Evolutionary conservation across 768 basidiomycete species (phyloP).

Genomic region (Naganishia randhawae): DNA sequence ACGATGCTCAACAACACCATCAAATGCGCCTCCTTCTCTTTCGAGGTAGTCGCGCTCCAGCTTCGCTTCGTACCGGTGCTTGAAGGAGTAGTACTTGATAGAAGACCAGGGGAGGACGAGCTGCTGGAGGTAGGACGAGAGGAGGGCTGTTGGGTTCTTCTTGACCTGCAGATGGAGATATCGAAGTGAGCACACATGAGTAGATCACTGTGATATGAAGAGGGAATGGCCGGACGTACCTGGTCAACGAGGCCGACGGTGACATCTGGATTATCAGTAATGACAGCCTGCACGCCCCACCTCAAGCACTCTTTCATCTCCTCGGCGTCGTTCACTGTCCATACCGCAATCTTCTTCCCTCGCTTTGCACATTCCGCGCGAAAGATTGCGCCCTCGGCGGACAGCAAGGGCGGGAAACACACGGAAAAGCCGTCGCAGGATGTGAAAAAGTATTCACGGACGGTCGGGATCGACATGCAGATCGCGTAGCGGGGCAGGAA

Average conservation of each 20-base stretch:
- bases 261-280: conserved; percentile 49
- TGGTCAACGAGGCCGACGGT: conserved; percentile 40
- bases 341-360: conserved; percentile 83
- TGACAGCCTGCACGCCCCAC: conserved; percentile 46
- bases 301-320: conserved; percentile 56
- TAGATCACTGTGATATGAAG: neutral
- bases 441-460: conserved; percentile 83
- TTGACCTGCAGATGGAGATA: conserved; percentile 27
- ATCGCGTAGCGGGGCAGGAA: conserved; percentile 84
- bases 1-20: neutral
- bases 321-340: conserved; percentile 88
- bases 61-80: conserved; percentile 28
- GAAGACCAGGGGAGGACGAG: conserved; percentile 36
- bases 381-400: conserved; percentile 69
- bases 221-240: conserved; percentile 34
- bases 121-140: conserved; percentile 31
- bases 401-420: conserved; percentile 67
- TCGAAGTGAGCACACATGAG: neutral
- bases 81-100: conserved; percentile 41
- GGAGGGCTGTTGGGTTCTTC: conserved; percentile 34
- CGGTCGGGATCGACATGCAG: conserved; percentile 65
- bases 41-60: conserved; percentile 49
- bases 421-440: conserved; percentile 83
- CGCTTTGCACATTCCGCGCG: conserved; percentile 58
- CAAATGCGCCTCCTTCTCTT: conserved; percentile 43